These are phyloP conservation scores for Penicillium silybi DNA, from an alignment of 495 filamentous ascomycete species.

Conservation along the genomic window DNA sequence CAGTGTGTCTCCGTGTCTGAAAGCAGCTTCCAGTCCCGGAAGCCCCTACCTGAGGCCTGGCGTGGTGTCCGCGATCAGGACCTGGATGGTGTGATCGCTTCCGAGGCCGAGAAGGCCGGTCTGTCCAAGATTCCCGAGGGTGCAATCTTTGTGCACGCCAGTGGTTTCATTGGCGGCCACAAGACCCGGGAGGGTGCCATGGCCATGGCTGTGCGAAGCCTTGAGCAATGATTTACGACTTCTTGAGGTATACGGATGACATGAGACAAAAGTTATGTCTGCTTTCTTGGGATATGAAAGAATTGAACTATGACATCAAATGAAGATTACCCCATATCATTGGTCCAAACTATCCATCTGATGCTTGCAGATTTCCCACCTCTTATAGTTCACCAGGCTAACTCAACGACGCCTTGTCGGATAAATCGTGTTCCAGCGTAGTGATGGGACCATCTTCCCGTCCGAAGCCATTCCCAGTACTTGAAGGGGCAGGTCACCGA, in stretches of 20 bases:
- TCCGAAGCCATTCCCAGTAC: no score
- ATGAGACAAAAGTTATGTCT: conserved; percentile 16
- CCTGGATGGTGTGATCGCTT: conserved; percentile 67
- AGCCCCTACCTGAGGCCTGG: conserved; percentile 87
- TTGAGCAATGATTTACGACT: conserved; percentile 40
- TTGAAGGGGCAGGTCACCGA: no score
- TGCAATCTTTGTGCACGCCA: conserved; percentile 88
- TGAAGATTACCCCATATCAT: background rate
- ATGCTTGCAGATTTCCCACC: background rate
- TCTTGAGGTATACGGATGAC: background rate
- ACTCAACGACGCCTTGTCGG: no score
- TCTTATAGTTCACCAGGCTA: background rate
- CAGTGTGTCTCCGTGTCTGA: conserved; percentile 78
- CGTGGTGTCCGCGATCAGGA: conserved; percentile 82
- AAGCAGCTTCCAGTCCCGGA: conserved; percentile 84
- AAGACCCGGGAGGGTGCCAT: conserved; percentile 84
- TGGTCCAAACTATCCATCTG: background rate
- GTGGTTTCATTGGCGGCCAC: conserved; percentile 94
- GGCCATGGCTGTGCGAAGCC: conserved; percentile 76
- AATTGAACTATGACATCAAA: conserved; percentile 3
- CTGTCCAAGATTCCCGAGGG: conserved; percentile 50
- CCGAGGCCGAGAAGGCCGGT: conserved; percentile 46
- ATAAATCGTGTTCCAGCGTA: no score
- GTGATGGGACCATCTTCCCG: no score
- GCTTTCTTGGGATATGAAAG: background rate